A percentile compares a stretch with the other conserved stretches of the same genome.
Conservation (phyloP, 345 rosid genomes). For the Corchorus olitorius region DNA sequence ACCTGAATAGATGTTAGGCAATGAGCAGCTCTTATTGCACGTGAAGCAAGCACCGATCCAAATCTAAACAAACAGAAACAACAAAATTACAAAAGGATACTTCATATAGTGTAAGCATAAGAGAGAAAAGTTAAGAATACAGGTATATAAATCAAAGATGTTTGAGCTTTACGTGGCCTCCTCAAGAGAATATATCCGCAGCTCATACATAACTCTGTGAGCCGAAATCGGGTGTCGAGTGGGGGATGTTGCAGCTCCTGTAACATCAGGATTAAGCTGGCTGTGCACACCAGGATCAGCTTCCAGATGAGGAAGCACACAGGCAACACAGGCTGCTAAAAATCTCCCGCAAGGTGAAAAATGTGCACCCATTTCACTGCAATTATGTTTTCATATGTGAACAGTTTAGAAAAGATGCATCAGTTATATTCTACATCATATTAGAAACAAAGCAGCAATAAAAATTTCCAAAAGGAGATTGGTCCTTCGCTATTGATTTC, state of each 20-base stretch:
- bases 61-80: slow-evolving; percentile 39
- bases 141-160: slow-evolving; percentile 14
- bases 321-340: slow-evolving; percentile 63
- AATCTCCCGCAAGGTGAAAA: slow-evolving; percentile 64
- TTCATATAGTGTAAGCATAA: not conserved
- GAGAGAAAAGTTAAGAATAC: not conserved
- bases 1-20: slow-evolving; percentile 80
- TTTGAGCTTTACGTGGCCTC: slow-evolving; percentile 52
- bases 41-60: slow-evolving; percentile 65
- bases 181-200: slow-evolving; percentile 60
- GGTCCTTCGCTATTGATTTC: not conserved
- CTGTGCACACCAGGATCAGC: slow-evolving; percentile 43
- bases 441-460: not conserved
- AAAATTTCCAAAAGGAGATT: not conserved
- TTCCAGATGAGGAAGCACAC: slow-evolving; percentile 48
- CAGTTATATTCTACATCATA: not conserved
- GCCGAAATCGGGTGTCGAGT: slow-evolving; percentile 58
- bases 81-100: slow-evolving; percentile 2
- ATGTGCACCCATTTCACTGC: slow-evolving; percentile 71
- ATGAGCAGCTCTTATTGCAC: slow-evolving; percentile 75
- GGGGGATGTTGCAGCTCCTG: slow-evolving; percentile 49
- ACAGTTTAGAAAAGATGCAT: not conserved
- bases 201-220: slow-evolving; percentile 56
- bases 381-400: slow-evolving; percentile 23
- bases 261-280: slow-evolving; percentile 32